Evolutionary conservation across 371 early-diverging fungal species (phyloP).

Genomic region (Smittium mucronatum): DNA sequence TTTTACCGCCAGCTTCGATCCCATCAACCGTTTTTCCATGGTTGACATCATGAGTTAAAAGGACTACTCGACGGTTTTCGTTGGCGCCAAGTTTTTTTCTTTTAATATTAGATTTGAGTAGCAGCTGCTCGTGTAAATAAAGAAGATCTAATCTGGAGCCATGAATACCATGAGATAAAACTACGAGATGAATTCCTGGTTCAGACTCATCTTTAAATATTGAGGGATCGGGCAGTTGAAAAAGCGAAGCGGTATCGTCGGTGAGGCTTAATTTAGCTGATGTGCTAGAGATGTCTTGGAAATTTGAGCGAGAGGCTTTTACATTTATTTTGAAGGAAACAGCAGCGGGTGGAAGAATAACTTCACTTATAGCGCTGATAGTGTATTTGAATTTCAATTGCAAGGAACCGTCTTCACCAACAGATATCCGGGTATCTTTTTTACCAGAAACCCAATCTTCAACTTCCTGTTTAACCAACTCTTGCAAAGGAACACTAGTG

Average conservation of each 20-base stretch:
- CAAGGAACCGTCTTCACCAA: neutral
- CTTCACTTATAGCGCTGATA: constrained; percentile 6
- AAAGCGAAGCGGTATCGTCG: constrained; percentile 4
- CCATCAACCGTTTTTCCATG: constrained; percentile 10
- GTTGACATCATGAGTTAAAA: constrained; percentile 5
- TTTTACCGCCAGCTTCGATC: constrained; percentile 3
- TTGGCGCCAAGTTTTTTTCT: neutral
- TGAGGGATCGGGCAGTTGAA: neutral
- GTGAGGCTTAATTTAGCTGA: neutral
- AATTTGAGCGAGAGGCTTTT: neutral
- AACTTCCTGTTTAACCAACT: constrained; percentile 1
- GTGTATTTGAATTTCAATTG: neutral
- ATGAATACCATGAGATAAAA: constrained; percentile 8
- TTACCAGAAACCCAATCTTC: neutral
- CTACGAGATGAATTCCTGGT: constrained; percentile 4
- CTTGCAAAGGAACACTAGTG: constrained; percentile 1
- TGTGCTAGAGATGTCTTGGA: neutral
- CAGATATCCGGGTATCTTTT: neutral
- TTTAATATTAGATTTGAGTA: too few species aligned
- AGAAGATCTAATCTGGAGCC: constrained; percentile 5
- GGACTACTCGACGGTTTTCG: neutral
- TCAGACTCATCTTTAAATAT: constrained; percentile 5
- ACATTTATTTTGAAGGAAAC: neutral
- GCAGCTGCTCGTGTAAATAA: constrained; percentile 8
- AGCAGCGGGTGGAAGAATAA: constrained; percentile 7